Evolutionary conservation across 495 filamentous ascomycete genomes (phyloP), one percentile per base, ranked within the genome.

Genomic region (Podospora fimiseda): DNA sequence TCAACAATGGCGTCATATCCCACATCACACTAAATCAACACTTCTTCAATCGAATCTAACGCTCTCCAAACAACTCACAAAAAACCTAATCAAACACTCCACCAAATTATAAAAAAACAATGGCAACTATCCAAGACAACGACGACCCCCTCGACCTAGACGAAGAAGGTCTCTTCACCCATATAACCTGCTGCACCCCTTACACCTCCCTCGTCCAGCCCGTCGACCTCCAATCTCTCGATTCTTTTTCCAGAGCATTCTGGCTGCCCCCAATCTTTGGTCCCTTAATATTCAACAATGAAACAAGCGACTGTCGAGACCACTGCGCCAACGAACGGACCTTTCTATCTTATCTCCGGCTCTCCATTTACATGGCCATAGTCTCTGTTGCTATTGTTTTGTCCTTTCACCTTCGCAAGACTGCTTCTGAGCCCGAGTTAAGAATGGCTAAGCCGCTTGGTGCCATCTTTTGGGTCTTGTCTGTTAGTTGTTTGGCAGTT

Each of bases 271-370:
- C 93, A 0, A 67, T 86, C 2, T 66, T 90, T 33, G 88, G 86
- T 5, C 80, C 89, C 0, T 75, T 97, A 14, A 77, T 99, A 37
- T 95, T 99, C 45, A 85, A 92, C 53, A 99, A 99, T 58, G 74
- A 80, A 40, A 79, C 80, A 50, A 91, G 87, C 48, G 94, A 99
- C 70, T 92, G 90, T 18, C 83, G 93, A 30, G 86, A 90, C 51
- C 85, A 89, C 60, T 88, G 85, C 60, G 86, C 86, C 13, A 87
- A 87, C 50, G 86, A 90, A 67, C 71, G 86, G 65, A 90, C 84
- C 55, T 98, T 97, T 64, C 85, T 98, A 47, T 96, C 94, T 16
- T 96, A 91, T 81, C 84, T 98, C 3, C 84, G 93, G 2, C 81
- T 98, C 4, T 85, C 87, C 15, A 81, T 96, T 60, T 96, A 95